Evolutionary conservation across 2,329 filamentous ascomycete genomes (phyloP).

Genomic region (Emydomyces testavorans): DNA sequence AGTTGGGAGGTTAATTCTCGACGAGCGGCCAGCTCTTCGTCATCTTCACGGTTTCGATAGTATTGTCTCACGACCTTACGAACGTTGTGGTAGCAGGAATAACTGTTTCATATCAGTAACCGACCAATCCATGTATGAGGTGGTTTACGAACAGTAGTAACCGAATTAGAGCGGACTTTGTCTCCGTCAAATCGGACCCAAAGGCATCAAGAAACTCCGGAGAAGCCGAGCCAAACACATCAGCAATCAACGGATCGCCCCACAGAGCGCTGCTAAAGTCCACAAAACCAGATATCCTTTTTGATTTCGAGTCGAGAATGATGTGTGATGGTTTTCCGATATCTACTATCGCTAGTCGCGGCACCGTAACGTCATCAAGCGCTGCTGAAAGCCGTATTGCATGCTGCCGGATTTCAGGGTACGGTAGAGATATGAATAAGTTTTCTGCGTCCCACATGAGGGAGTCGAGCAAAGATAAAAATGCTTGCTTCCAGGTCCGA

Average conservation of each 20-base stretch:
- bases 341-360: slow-evolving; percentile 42
- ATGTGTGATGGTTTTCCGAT: slow-evolving; percentile 41
- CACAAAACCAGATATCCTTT: slow-evolving; percentile 40
- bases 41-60: slow-evolving; percentile 28
- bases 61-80: slow-evolving; percentile 31
- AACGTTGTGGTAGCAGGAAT: slow-evolving; percentile 31
- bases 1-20: slow-evolving; percentile 27
- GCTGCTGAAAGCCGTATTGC: slow-evolving; percentile 34
- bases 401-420: slow-evolving; percentile 43
- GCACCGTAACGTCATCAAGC: slow-evolving; percentile 41
- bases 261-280: slow-evolving; percentile 45
- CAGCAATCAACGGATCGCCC: slow-evolving; percentile 46
- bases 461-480: slow-evolving; percentile 42
- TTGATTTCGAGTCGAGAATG: slow-evolving; percentile 40
- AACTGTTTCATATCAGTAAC: slow-evolving; percentile 20
- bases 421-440: slow-evolving; percentile 46
- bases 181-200: slow-evolving; percentile 21
- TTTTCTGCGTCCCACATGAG: slow-evolving; percentile 48
- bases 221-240: slow-evolving; percentile 36
- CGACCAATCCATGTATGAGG: not conserved
- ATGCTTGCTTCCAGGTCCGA: slow-evolving; percentile 44
- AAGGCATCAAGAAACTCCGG: slow-evolving; percentile 30
- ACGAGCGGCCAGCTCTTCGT: slow-evolving; percentile 30
- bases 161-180: slow-evolving; percentile 22
- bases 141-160: slow-evolving; percentile 26